Evolutionary conservation across 371 early-diverging fungal genomes (phyloP), one percentile per base, ranked within the genome.

Genomic region (Mortierella sp.): DNA sequence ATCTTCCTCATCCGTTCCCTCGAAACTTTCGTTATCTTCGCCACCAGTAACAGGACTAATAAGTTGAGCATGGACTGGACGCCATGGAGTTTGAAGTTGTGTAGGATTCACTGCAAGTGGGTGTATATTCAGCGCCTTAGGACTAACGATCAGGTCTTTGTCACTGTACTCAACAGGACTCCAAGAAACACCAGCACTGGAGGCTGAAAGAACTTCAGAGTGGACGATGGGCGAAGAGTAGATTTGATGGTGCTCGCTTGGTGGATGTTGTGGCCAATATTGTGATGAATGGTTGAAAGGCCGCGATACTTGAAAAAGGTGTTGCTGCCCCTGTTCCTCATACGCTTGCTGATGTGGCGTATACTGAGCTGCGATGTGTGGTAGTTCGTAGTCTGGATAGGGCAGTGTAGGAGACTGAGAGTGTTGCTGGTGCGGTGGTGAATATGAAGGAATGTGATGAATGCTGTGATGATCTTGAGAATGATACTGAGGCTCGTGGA

Each of bases 1-100:
- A 37, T 61, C 61, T 12, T 65, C 64, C 8, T 65, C 63, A 19
- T 72, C 71, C 0, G 71, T 66, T 37, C 56, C 61, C n/a, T 45
- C 66, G 35, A 57, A 22, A 29, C 66, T 49, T 17, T 66, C 62
- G 37, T 45, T 47, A 29, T 72, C 72, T 6, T 53, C 60, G 17
- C 62, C 62, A 26, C 19, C 43, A 17, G 34, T 31, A 8, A 5
- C 37, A 3, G 6, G n/a, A 28, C n/a, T 47, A 19, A 9, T 57
- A 5, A 7, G 3, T 3, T 19, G 4, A 19, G 17, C 7, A 32
- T 31, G 15, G 3, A 57, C 10, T 28, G 34, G 57, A 5, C 19
- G 57, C 29, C 37, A 43, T n/a, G 10, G 22, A 22, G 49, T 26
- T 22, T 23, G 12, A 12, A 64, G 53, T 22, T 64, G 64, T 6